Evolutionary conservation across 176 grass and related monocot genomes (phyloP).

Genomic region (Oryza officinalis): DNA sequence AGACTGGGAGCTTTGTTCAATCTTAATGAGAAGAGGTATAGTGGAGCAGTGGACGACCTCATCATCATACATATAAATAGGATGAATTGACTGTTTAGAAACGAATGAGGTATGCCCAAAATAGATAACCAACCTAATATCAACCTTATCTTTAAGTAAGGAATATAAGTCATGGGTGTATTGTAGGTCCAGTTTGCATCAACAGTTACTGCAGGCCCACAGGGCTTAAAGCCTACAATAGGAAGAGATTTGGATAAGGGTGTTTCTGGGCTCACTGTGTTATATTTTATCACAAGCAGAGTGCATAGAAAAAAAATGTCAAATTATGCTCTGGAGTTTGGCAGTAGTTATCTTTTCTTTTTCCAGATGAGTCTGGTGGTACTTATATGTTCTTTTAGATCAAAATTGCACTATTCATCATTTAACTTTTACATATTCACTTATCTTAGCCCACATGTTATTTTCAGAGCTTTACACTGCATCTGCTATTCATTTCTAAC

Average conservation of each 20-base stretch:
- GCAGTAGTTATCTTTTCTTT: background rate
- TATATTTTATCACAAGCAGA: slow-evolving; percentile 20
- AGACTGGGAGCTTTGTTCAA: background rate
- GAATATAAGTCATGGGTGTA: no score
- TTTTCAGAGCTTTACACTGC: background rate
- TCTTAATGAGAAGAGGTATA: background rate
- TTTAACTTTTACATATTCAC: background rate
- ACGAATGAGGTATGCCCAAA: background rate
- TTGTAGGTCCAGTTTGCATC: no score
- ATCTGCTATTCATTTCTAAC: slow-evolving; percentile 6
- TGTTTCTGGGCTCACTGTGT: background rate
- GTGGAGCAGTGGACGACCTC: background rate
- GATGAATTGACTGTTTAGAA: background rate
- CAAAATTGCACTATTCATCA: background rate
- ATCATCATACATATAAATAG: background rate
- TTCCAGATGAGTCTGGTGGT: background rate
- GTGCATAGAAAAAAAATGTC: background rate
- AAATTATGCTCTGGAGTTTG: background rate
- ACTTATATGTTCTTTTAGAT: slow-evolving; percentile 7
- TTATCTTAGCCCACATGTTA: background rate
- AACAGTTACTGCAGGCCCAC: background rate
- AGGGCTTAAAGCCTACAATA: background rate
- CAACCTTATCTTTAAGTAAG: background rate
- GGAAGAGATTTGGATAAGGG: background rate
- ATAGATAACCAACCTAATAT: background rate